A percentile compares a stretch with the other conserved stretches of the same genome.
These are phyloP conservation scores for Parmelia sp. DNA, from an alignment of 495 filamentous ascomycete genomes.

Conservation along the genomic window DNA sequence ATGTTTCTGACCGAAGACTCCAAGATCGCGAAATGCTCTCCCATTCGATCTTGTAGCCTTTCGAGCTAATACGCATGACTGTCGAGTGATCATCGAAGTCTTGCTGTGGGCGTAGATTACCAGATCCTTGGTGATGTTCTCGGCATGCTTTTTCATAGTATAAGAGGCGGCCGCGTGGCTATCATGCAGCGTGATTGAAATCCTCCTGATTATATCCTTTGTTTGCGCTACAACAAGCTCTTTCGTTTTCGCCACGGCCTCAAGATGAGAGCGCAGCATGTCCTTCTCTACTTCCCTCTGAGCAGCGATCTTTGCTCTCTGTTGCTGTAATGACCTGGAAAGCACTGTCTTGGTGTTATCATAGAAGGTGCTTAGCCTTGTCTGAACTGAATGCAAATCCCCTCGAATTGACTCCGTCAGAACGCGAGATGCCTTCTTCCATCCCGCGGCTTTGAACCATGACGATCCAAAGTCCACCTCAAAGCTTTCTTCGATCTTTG, in stretches of 20 bases:
- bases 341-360: slow-evolving; percentile 46
- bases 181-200: slow-evolving; percentile 13
- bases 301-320: slow-evolving; percentile 32
- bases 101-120: slow-evolving; percentile 8
- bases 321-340: slow-evolving; percentile 44
- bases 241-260: slow-evolving; percentile 12
- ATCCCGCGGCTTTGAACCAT: slow-evolving; percentile 53
- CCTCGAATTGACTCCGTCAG: slow-evolving; percentile 40
- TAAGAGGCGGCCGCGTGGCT: slow-evolving; percentile 5
- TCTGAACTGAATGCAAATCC: slow-evolving; percentile 42
- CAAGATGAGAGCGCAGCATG: slow-evolving; percentile 9
- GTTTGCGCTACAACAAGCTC: slow-evolving; percentile 18
- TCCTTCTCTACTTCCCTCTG: slow-evolving; percentile 4
- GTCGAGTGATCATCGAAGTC: slow-evolving; percentile 13
- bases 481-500: slow-evolving; percentile 47
- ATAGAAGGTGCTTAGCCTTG: slow-evolving; percentile 37
- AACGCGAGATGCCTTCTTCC: slow-evolving; percentile 45
- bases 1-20: slow-evolving; percentile 4
- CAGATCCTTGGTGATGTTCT: slow-evolving; percentile 8
- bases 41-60: slow-evolving; percentile 10
- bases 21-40: slow-evolving; percentile 8
- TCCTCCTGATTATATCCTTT: slow-evolving; percentile 6
- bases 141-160: slow-evolving; percentile 2
- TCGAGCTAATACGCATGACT: slow-evolving; percentile 10
- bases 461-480: slow-evolving; percentile 55